Conservation (phyloP, 371 early-diverging fungal species). For the Mucor plumbeus region DNA sequence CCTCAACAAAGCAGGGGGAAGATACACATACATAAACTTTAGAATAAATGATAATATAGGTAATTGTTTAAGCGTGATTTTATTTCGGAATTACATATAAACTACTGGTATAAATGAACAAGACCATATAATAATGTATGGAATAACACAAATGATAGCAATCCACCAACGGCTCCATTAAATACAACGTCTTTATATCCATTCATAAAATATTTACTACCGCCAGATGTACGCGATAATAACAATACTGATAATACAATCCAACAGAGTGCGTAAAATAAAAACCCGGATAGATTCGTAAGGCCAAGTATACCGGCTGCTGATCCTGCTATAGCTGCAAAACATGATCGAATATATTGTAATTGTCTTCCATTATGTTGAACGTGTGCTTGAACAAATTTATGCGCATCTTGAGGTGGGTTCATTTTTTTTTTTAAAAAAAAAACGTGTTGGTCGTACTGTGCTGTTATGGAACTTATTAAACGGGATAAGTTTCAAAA, state of each 20-base stretch:
- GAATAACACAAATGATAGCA: slow-evolving; percentile 80
- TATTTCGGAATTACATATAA: slow-evolving; percentile 11
- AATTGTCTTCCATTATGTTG: slow-evolving; percentile 71
- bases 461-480: background rate
- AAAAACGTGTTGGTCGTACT: background rate
- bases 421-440: slow-evolving; percentile 19
- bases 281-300: slow-evolving; percentile 71
- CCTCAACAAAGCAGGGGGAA: slow-evolving; percentile 11
- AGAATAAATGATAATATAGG: background rate
- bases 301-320: slow-evolving; percentile 83
- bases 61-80: slow-evolving; percentile 6
- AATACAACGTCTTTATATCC: slow-evolving; percentile 60
- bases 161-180: slow-evolving; percentile 73
- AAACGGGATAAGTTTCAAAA: slow-evolving; percentile 9
- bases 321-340: slow-evolving; percentile 77
- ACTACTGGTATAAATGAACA: slow-evolving; percentile 79
- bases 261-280: slow-evolving; percentile 75
- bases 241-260: slow-evolving; percentile 59
- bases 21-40: slow-evolving; percentile 2
- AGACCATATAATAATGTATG: slow-evolving; percentile 86
- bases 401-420: slow-evolving; percentile 44
- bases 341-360: slow-evolving; percentile 75
- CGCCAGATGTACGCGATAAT: slow-evolving; percentile 39
- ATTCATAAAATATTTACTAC: slow-evolving; percentile 51
- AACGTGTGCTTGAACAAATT: slow-evolving; percentile 62